These are phyloP conservation scores for Calocera viscosa DNA, from an alignment of 768 basidiomycete genomes.

Conservation along the genomic window DNA sequence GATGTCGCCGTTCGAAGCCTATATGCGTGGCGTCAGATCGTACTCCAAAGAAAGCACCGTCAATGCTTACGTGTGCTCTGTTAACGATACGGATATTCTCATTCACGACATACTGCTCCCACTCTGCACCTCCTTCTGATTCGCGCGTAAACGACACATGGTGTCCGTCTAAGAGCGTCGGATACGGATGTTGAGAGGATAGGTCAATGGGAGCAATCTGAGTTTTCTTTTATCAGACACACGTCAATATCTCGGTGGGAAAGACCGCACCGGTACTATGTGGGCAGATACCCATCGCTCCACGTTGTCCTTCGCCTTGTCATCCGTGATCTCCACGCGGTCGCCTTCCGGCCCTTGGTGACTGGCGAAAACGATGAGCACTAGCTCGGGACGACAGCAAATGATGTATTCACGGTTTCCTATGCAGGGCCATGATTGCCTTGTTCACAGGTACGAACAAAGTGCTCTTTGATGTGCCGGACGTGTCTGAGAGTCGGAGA, in stretches of 20 bases:
- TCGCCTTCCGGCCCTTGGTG: conserved; percentile 10
- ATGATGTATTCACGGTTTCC: conserved; percentile 63
- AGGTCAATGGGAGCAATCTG: not conserved
- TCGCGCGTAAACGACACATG: conserved; percentile 40
- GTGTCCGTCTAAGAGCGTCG: conserved; percentile 48
- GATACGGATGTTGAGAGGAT: not conserved
- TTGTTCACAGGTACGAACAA: conserved; percentile 77
- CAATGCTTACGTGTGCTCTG: conserved; percentile 45
- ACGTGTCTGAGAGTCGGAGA: conserved; percentile 1
- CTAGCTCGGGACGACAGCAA: not conserved
- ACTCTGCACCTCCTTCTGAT: conserved; percentile 30
- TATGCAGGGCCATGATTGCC: conserved; percentile 65
- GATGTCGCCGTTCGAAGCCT: conserved; percentile 46
- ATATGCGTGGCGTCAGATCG: not conserved
- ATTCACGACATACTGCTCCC: conserved; percentile 48
- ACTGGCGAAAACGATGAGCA: not conserved
- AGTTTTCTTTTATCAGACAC: not conserved
- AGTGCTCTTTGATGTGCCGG: conserved; percentile 33
- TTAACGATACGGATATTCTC: conserved; percentile 42
- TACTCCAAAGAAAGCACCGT: not conserved
- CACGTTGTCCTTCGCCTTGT: conserved; percentile 50
- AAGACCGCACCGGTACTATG: conserved; percentile 55
- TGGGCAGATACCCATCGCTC: conserved; percentile 72
- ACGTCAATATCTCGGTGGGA: not conserved
- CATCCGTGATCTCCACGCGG: conserved; percentile 47